These are phyloP conservation scores for Vicia sativa DNA, from an alignment of 306 rosid genomes.

Conservation along the genomic window DNA sequence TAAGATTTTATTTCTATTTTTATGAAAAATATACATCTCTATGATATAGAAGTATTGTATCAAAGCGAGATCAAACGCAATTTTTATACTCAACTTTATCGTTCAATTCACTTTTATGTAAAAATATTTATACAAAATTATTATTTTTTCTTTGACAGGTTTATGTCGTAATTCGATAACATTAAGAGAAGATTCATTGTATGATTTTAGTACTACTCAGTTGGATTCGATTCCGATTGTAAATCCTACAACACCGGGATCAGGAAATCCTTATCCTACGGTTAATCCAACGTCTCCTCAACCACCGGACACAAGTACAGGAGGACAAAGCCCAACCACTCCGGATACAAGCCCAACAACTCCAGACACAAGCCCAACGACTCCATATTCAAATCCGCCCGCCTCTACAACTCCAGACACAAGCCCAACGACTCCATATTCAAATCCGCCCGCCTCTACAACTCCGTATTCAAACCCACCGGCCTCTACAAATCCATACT, in stretches of 20 bases:
- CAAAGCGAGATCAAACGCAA: no score
- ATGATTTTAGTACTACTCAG: constrained; percentile 43
- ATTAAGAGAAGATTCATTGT: constrained; percentile 51
- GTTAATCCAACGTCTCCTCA: constrained; percentile 54
- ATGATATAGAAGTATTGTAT: no score
- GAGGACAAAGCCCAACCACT: constrained; percentile 42
- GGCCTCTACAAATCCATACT: constrained; percentile 28
- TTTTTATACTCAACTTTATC: no score
- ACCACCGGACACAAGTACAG: constrained; percentile 43
- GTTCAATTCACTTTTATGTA: no score
- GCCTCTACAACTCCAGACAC: constrained; percentile 1
- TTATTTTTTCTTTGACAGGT: constrained; percentile 59
- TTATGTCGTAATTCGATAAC: constrained; percentile 43
- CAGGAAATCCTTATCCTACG: constrained; percentile 51
- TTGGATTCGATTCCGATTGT: constrained; percentile 62
- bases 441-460: constrained; percentile 34
- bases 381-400: constrained; percentile 39
- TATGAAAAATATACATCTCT: constrained; percentile 9
- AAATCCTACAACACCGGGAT: constrained; percentile 79
- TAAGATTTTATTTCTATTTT: constrained; percentile 31
- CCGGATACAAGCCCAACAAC: constrained; percentile 33
- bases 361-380: constrained; percentile 35
- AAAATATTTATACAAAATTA: no score
- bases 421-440: constrained; percentile 18
- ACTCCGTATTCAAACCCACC: constrained; percentile 33